Base-by-base conservation (phyloP, 768 basidiomycete species). In the Erythrobasidium yunnanense region DNA sequence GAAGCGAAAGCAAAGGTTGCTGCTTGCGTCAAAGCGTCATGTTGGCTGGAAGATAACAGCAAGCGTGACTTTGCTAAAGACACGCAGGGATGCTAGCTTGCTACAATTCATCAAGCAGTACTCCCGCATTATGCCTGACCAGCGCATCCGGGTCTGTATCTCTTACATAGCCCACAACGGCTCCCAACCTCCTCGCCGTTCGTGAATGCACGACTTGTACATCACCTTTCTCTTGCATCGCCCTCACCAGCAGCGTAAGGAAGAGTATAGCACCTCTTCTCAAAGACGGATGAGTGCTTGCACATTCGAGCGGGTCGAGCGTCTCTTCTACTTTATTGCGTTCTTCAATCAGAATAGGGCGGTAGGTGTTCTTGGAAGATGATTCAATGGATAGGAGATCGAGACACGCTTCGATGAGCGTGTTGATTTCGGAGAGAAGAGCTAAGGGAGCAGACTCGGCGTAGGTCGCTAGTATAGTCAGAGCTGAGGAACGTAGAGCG, bases 201-300 rank as follows among this genome's bases (percentile, higher is more conserved):
- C 72, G 1, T 73, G 69, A 1, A 71, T 68, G 0, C 81, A 75
- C 58, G 81, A 77, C 34, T 1, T n/a, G 11, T 11, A 42, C 38
- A n/a, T 11, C 38, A 42, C n/a, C 38, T n/a, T 42, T 2, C 33
- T 22, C 45, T 13, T 53, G 51, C 72, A 25, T 78, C 45, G 84
- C 81, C n/a, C 81, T 80, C n/a, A 90, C 75, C 32, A 90, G 78
- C 7, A 85, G 73, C 0, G 83, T 79, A 46, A 93, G 79, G 74
- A 95, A 86, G 70, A 91, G 85, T n/a, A 95, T 73, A 0, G 88
- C 90, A 0, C 88, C 85, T 45, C 93, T 85, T 32, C 92, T 83
- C 2, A 96, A 78, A 0, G 88, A 81, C 0, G 92, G 88, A 52
- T 87, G 80, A 73, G 84, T 88, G 0, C 86, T 68, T 70, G 85